Evolutionary conservation across 768 basidiomycete species (phyloP), one percentile per base, ranked within the genome.

Genomic region (Favolaschia claudopus): DNA sequence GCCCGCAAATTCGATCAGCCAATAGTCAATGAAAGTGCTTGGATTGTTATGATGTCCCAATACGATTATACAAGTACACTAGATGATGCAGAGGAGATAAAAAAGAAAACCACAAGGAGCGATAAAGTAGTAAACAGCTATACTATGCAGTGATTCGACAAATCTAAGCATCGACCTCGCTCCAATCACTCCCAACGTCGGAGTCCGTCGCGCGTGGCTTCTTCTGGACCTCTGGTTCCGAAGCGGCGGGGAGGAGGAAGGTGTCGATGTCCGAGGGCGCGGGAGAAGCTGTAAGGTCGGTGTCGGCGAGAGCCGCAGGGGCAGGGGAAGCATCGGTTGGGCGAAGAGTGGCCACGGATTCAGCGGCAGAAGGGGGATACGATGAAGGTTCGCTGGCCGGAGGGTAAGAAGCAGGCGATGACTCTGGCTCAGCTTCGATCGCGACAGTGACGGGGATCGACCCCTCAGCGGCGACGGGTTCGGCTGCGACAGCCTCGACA

Each of bases 161-260:
- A 19, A 20, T 51, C 63, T 50, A 77, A 17, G 72, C 78, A 17
- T 79, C 79, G 31, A 81, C 69, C 44, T 80, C 78, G 4, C 74
- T 76, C 79, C 80, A 81, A 55, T 78, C 79, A 49, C 76, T 77
- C 6, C 66, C 73, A 6, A 52, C 65, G 32, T 72, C 74, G 25
- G 72, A 72, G 37, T 66, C 61, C 36, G 55, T 46, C 14, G 44
- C 48, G 25, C 60, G 17, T 5, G 34, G 32, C 22, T 58, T 51
- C 58, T 64, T 64, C 42, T 14, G 34, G 14, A 31, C 48, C 29
- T 27, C 53, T 22, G 51, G 15, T 14, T 24, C 17, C 22, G 24
- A 6, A 17, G 40, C 22, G 24, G 70, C 60, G 32, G 68, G 56
- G 43, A 74, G 59, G 15, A 76, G 67, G 54, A 72, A 73, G 0